phyloP scores from a whole-genome alignment of 192 early-diverging fungal species.

The Umbelopsis sp. region DNA sequence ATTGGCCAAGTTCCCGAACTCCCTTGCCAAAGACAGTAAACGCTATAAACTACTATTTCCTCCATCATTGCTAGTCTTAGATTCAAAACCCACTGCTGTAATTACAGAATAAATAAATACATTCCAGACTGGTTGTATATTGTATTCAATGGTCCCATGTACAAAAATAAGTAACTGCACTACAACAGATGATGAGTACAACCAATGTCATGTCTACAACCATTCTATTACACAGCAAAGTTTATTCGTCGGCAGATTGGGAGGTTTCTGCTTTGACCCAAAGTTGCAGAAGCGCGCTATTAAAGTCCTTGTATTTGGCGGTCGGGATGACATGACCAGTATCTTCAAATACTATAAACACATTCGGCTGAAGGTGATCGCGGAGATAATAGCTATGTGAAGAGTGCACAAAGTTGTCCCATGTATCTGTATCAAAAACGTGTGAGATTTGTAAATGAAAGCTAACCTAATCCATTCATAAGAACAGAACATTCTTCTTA shows the following conservation, averaged over 20 bases:
- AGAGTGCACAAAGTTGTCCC: conserved; percentile 31
- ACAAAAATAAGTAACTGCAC: no score
- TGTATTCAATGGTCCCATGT: neutral
- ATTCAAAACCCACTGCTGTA: conserved; percentile 3
- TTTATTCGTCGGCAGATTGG: neutral
- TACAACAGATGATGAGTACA: neutral
- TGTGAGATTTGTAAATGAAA: no score
- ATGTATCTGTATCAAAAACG: neutral
- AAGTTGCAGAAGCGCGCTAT: neutral
- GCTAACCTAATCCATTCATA: neutral
- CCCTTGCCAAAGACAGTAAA: conserved; percentile 8
- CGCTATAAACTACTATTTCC: neutral
- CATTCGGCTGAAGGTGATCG: conserved; percentile 22
- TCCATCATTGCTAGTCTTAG: conserved; percentile 7
- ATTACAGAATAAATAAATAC: conserved; percentile 22
- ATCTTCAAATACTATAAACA: conserved; percentile 28
- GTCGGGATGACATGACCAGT: conserved; percentile 31
- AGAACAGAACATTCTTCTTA: neutral
- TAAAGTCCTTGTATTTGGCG: conserved; percentile 18
- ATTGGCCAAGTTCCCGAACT: conserved; percentile 44
- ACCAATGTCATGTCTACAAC: neutral
- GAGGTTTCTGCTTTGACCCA: conserved; percentile 15
- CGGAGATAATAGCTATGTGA: conserved; percentile 21
- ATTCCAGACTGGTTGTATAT: conserved; percentile 14
- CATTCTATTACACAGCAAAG: no score